Evolutionary conservation across 441 rosid species (phyloP).

Genomic region (Rhodomyrtus psidioides): DNA sequence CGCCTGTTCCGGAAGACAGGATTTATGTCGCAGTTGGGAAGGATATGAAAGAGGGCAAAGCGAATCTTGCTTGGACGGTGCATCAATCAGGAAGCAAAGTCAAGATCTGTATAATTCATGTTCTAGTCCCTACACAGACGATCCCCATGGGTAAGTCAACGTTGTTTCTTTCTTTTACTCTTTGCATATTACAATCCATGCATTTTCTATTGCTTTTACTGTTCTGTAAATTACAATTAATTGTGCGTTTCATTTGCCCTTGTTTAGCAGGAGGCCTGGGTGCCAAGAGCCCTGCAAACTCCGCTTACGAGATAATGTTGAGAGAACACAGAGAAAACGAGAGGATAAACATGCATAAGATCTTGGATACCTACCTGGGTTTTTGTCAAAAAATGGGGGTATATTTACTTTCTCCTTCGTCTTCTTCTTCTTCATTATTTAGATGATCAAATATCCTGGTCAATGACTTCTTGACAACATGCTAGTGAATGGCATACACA

Average conservation of each 20-base stretch:
- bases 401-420: slow-evolving; percentile 17
- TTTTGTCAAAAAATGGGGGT: slow-evolving; percentile 63
- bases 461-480: neutral
- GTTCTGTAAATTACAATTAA: neutral
- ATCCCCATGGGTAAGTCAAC: neutral
- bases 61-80: neutral
- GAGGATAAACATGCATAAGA: slow-evolving; percentile 38
- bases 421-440: neutral
- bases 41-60: neutral
- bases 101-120: slow-evolving; percentile 2
- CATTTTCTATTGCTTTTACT: neutral
- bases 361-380: slow-evolving; percentile 41
- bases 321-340: slow-evolving; percentile 45
- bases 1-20: neutral
- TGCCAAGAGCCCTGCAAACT: slow-evolving; percentile 45
- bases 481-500: neutral
- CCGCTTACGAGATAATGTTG: slow-evolving; percentile 51
- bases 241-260: neutral
- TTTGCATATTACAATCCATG: neutral
- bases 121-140: neutral
- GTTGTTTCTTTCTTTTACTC: neutral
- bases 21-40: neutral
- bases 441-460: neutral
- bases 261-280: slow-evolving; percentile 50
- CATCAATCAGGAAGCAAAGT: neutral